Evolutionary conservation across 768 basidiomycete species (phyloP), one percentile per base, ranked within the genome.

Genomic region (Solioccasus polychromus): DNA sequence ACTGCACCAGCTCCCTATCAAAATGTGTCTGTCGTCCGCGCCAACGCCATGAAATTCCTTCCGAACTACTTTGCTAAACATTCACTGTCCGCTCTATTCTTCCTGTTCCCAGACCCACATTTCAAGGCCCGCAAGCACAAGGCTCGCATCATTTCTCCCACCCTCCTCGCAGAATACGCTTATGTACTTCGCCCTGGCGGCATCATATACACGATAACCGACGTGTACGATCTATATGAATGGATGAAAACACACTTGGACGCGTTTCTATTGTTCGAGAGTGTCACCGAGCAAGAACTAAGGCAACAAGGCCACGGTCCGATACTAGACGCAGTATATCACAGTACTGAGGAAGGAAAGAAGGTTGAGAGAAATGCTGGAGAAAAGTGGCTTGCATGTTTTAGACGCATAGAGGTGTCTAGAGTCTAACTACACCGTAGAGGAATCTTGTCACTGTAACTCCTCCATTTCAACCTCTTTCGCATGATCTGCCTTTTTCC

Each of bases 71-170:
- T 99, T 67, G 62, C 76, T 19, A 93, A 94, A 62, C 84, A 84
- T 46, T 95, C 95, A 52, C 75, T 99, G 29, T 85, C 88, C 17
- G 84, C 95, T 38, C 75, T 99, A 39, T 99, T 99, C 71, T 98
- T 99, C 74, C 79, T 98, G 47, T 99, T 98, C 69, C 96, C 96
- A 32, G 96, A 99, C 68, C 96, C 96, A 0, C 96, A 98, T 66
- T 99, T 99, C 79, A 98, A 99, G 67, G 77, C 80, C 8, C 84
- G 94, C 58, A 99, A 99, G 67, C 95, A 98, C 75, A 99, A 99
- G 71, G 95, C 95, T 2, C 85, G 96, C 61, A 98, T 98, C 63
- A 94, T 98, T 62, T 96, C 94, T 42, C 89, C 92, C 6, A 94
- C 95, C n/a, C 77, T 99, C 24, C 78, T 98, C 17, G 93, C 96